Conservation (phyloP, 2,329 filamentous ascomycete genomes). For the Penicillium aurantiogriseum region DNA sequence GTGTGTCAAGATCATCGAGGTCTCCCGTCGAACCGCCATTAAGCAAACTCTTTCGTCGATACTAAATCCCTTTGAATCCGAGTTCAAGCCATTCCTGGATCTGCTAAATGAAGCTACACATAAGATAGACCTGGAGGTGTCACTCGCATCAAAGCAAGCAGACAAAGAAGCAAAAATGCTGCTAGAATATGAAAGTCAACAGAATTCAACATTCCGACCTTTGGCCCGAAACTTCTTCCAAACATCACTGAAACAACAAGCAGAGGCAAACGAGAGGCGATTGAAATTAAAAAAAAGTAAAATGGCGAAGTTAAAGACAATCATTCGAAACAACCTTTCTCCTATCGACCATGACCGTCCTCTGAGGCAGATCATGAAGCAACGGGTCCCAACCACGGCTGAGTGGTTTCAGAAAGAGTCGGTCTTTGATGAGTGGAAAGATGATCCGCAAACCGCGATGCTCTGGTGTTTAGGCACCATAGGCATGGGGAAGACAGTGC, state of each 20-base stretch:
- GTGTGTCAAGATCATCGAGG: not conserved
- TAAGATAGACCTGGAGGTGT: not conserved
- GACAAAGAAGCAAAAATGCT: slow-evolving; percentile 5
- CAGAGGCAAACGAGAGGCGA: not conserved
- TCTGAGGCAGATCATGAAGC: not conserved
- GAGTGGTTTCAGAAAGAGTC: not conserved
- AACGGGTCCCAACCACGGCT: not conserved
- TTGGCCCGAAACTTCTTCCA: not conserved
- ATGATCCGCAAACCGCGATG: not conserved
- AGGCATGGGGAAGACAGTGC: slow-evolving; percentile 20
- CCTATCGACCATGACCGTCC: not conserved
- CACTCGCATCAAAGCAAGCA: slow-evolving; percentile 5
- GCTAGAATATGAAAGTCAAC: not conserved
- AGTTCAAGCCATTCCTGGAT: slow-evolving; percentile 1
- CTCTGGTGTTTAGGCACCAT: not conserved
- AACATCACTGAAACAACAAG: not conserved
- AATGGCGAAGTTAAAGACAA: not conserved
- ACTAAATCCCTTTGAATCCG: not conserved
- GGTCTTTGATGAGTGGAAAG: not conserved
- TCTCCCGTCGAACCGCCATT: not conserved
- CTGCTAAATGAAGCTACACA: not conserved
- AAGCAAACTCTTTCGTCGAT: not conserved
- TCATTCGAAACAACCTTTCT: not conserved
- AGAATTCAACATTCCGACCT: not conserved
- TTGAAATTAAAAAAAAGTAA: not conserved